These are phyloP conservation scores for Hanseniaspora valbyensis DNA, from an alignment of 805 yeast genomes.

Conservation along the genomic window DNA sequence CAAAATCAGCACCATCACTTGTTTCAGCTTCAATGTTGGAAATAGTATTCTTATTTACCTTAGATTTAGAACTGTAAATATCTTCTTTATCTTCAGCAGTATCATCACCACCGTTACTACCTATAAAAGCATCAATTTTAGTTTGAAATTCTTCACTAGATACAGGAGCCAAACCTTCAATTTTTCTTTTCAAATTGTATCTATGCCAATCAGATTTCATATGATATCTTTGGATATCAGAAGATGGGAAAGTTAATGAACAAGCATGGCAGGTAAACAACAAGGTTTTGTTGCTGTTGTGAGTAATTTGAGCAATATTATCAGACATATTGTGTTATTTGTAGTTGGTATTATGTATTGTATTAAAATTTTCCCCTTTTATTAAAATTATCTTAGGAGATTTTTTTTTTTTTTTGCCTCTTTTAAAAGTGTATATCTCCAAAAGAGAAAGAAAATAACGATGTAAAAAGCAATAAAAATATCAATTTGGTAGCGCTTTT, in stretches of 20 bases:
- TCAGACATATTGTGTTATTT: background rate
- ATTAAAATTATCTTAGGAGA: no score
- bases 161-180: constrained; percentile 69
- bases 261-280: constrained; percentile 81
- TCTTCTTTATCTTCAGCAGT: constrained; percentile 32
- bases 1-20: constrained; percentile 15
- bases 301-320: constrained; percentile 1
- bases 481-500: background rate
- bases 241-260: constrained; percentile 61
- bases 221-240: constrained; percentile 81
- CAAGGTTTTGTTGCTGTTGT: constrained; percentile 9
- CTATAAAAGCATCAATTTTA: constrained; percentile 30
- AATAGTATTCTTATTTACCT: background rate
- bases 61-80: constrained; percentile 12
- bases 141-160: constrained; percentile 40
- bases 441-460: no score
- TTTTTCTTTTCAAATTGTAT: constrained; percentile 86
- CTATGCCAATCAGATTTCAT: constrained; percentile 99
- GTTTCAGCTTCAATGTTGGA: constrained; percentile 3
- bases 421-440: no score
- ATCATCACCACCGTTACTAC: constrained; percentile 21
- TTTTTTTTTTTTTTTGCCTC: no score
- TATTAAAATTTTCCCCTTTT: no score
- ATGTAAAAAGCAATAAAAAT: no score
- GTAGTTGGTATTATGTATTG: background rate